phyloP scores from a whole-genome alignment of 148 eudicot genomes.

The Rhododendron kiyosumense region DNA sequence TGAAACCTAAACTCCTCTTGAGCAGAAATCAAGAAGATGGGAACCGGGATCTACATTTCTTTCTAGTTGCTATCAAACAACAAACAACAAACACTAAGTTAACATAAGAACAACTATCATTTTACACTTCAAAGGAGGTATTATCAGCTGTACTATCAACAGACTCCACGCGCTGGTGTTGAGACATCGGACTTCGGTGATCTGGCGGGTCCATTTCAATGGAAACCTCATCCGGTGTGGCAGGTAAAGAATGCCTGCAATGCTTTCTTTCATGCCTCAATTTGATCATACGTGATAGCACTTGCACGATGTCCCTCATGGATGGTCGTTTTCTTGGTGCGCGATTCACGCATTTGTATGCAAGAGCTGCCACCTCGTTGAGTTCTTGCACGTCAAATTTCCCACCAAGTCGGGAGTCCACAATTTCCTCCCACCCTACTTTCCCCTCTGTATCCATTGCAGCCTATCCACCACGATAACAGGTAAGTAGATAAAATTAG shows the following conservation, averaged over 20 bases:
- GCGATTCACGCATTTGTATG: constrained; percentile 69
- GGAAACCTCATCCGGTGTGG: constrained; percentile 46
- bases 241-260: constrained; percentile 31
- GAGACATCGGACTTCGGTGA: constrained; percentile 24
- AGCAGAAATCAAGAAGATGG: not conserved
- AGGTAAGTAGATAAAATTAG: not conserved
- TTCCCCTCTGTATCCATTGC: constrained; percentile 84
- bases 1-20: not conserved
- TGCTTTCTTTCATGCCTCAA: constrained; percentile 43
- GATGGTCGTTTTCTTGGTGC: constrained; percentile 67
- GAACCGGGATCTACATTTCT: not conserved
- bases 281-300: constrained; percentile 53
- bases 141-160: constrained; percentile 55
- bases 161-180: constrained; percentile 59
- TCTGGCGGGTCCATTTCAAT: constrained; percentile 36
- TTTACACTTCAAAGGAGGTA: constrained; percentile 24
- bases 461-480: constrained; percentile 43
- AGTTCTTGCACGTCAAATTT: constrained; percentile 64
- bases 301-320: constrained; percentile 89
- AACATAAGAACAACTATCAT: not conserved
- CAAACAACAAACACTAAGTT: not conserved
- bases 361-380: constrained; percentile 71
- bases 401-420: constrained; percentile 72
- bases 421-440: constrained; percentile 88
- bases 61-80: constrained; percentile 27